Percentiles rank a stretch among this genome's conserved stretches.
Conservation (phyloP, 2,329 filamentous ascomycete species). For the Ophiostoma himal-ulmi region DNA sequence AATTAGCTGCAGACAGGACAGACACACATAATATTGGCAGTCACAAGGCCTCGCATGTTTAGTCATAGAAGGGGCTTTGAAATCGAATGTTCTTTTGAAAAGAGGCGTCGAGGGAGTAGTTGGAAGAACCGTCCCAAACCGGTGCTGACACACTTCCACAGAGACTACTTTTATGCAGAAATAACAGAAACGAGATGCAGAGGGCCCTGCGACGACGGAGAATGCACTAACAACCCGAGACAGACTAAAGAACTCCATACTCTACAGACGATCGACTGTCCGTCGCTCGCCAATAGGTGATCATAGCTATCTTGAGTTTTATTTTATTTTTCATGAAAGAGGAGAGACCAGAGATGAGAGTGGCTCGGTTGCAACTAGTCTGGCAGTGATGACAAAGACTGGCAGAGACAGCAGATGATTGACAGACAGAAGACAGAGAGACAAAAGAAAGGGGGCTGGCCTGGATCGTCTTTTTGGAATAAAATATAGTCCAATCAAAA, state of each 20-base stretch:
- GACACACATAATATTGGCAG: slow-evolving; percentile 5
- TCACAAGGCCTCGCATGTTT: background rate
- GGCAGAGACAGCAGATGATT: background rate
- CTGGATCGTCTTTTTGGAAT: background rate
- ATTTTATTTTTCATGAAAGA: background rate
- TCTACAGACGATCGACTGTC: background rate
- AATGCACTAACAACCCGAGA: background rate
- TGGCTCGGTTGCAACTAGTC: background rate
- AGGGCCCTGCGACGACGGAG: background rate
- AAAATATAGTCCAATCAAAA: background rate
- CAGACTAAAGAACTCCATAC: background rate
- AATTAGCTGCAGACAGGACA: background rate
- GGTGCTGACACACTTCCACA: slow-evolving; percentile 2
- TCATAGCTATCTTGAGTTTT: background rate
- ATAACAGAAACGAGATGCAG: too few relatives aligned
- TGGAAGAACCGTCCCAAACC: background rate
- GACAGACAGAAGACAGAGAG: background rate
- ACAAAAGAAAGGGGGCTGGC: slow-evolving; percentile 10
- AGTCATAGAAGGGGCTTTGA: background rate
- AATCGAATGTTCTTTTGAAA: background rate
- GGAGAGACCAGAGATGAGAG: background rate
- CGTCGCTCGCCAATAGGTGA: background rate
- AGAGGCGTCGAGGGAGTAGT: background rate
- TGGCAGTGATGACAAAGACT: slow-evolving; percentile 2
- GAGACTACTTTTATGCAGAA: background rate